Evolutionary conservation across 306 rosid genomes (phyloP).

Genomic region (Gynostemma pentaphyllum): DNA sequence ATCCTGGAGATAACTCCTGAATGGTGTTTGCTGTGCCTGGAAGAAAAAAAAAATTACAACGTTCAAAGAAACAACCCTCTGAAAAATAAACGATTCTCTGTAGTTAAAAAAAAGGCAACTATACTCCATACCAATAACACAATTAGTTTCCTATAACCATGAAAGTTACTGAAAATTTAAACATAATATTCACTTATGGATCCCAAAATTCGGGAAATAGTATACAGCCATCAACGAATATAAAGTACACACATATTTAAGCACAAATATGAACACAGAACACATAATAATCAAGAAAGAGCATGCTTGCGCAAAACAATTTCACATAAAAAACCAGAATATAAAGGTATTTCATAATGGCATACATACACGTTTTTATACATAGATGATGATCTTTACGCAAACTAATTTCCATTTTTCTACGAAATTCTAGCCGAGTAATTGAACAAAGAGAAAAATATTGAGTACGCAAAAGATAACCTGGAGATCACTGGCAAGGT

Average conservation of each 20-base stretch:
- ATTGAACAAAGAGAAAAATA: neutral
- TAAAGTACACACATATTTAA: neutral
- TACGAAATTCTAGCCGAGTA: neutral
- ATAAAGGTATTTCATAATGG: neutral
- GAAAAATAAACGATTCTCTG: neutral
- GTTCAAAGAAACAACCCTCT: neutral
- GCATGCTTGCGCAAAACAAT: no score
- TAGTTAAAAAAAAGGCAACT: neutral
- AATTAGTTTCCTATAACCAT: neutral
- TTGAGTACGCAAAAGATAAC: slow-evolving; percentile 19
- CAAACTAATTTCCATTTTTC: neutral
- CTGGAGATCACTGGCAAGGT: slow-evolving; percentile 79
- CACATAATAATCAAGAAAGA: neutral
- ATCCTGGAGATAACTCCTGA: slow-evolving; percentile 86
- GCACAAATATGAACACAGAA: neutral
- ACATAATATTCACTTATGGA: neutral
- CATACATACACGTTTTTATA: no score
- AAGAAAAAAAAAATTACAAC: neutral
- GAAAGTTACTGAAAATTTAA: neutral
- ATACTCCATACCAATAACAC: neutral
- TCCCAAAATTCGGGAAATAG: neutral
- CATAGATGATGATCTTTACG: no score
- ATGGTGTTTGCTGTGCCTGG: slow-evolving; percentile 92
- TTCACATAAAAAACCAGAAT: neutral
- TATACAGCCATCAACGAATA: neutral